A percentile compares a stretch with the other conserved stretches of the same genome.
These are phyloP conservation scores for Diaporthe sp. DNA, from an alignment of 2,329 filamentous ascomycete species.

Conservation along the genomic window DNA sequence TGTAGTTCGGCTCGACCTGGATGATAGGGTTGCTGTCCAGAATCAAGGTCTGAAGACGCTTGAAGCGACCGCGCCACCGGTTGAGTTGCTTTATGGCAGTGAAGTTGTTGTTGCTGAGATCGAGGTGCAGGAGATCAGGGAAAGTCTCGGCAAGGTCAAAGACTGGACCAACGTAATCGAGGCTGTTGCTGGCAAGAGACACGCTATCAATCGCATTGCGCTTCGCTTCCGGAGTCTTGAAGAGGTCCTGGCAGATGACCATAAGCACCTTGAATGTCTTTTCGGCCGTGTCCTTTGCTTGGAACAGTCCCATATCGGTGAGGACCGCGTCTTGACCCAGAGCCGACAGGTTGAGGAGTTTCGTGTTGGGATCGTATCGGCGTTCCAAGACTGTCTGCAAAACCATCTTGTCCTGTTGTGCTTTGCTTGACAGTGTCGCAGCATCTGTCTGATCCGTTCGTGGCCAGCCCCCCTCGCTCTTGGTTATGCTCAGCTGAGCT, in stretches of 20 bases:
- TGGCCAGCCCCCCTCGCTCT: slow-evolving; percentile 54
- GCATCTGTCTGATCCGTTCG: slow-evolving; percentile 47
- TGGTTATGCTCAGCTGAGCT: slow-evolving; percentile 65
- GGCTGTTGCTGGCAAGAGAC: slow-evolving; percentile 82
- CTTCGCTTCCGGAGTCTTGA: slow-evolving; percentile 78
- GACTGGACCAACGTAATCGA: slow-evolving; percentile 78
- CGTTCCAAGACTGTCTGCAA: slow-evolving; percentile 77
- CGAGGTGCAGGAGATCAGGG: slow-evolving; percentile 87
- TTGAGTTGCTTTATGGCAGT: slow-evolving; percentile 73
- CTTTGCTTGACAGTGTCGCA: slow-evolving; percentile 36
- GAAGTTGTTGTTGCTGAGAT: slow-evolving; percentile 87
- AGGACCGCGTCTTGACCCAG: slow-evolving; percentile 80
- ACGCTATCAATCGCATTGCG: slow-evolving; percentile 84
- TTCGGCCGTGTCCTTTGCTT: slow-evolving; percentile 74
- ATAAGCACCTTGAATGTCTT: slow-evolving; percentile 96
- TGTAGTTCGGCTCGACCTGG: slow-evolving; percentile 69
- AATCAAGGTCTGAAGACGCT: slow-evolving; percentile 82
- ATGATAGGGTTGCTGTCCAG: slow-evolving; percentile 83
- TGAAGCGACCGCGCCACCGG: slow-evolving; percentile 84
- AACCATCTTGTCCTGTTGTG: slow-evolving; percentile 71
- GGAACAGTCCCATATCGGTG: slow-evolving; percentile 79
- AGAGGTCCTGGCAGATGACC: slow-evolving; percentile 82
- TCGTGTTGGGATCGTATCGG: slow-evolving; percentile 77
- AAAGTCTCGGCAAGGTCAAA: slow-evolving; percentile 82
- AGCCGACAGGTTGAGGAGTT: slow-evolving; percentile 85